Percentiles rank a stretch among this genome's conserved stretches.
These are phyloP conservation scores for Corrigiola litoralis DNA, from an alignment of 179 eudicot genomes.

Conservation along the genomic window DNA sequence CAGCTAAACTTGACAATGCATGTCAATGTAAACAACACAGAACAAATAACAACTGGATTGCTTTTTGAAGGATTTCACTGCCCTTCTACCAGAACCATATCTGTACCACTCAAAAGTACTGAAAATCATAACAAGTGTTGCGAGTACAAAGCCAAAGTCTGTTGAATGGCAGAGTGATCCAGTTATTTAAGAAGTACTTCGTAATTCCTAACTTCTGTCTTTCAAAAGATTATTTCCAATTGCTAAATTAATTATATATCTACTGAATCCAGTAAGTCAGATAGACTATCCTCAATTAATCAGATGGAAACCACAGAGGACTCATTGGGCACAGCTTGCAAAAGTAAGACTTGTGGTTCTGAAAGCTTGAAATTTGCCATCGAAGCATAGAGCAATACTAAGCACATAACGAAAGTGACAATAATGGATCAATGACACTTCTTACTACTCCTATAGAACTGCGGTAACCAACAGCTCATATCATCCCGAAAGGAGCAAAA, in stretches of 20 bases:
- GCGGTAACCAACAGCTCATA: neutral
- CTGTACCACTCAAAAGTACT: neutral
- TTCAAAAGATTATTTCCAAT: neutral
- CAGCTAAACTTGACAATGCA: no score
- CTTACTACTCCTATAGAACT: no score
- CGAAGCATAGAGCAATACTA: no score
- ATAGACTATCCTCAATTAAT: neutral
- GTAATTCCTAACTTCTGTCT: neutral
- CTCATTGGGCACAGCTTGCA: neutral
- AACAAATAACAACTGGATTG: neutral
- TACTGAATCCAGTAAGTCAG: neutral
- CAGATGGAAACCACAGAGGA: neutral
- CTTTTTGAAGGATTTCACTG: no score
- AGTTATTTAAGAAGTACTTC: neutral
- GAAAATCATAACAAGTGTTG: neutral
- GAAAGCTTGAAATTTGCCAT: neutral
- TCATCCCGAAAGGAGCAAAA: constrained; percentile 1
- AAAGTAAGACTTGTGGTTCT: neutral
- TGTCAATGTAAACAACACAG: neutral
- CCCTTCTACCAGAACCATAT: neutral
- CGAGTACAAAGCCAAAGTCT: neutral
- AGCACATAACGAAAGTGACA: no score
- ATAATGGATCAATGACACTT: no score
- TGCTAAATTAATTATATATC: neutral
- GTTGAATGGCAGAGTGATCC: neutral